These are phyloP conservation scores for Grigorovia yakushimaensis DNA, from an alignment of 805 yeast species.

Conservation along the genomic window DNA sequence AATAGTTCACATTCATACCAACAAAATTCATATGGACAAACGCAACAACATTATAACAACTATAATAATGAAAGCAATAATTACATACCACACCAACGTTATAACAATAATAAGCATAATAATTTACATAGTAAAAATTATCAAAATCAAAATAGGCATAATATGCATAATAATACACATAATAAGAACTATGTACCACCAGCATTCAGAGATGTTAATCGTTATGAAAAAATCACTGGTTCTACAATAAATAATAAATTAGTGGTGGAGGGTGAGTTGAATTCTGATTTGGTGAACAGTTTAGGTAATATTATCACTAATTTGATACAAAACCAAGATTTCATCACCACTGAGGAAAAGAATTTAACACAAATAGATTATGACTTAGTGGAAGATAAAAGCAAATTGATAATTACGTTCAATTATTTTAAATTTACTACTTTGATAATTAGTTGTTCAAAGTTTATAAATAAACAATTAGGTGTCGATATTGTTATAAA, in stretches of 20 bases:
- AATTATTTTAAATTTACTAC: constrained; percentile 13
- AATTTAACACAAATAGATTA: background rate
- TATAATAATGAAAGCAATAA: background rate
- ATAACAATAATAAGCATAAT: background rate
- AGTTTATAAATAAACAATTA: constrained; percentile 14
- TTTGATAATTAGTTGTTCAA: constrained; percentile 15
- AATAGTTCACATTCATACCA: background rate
- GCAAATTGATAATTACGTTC: constrained; percentile 10
- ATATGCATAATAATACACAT: background rate
- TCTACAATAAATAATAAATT: constrained; percentile 6
- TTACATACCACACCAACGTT: background rate
- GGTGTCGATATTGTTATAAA: background rate
- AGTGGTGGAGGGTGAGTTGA: constrained; percentile 4
- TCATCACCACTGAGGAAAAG: background rate
- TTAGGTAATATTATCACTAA: background rate
- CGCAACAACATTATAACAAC: background rate
- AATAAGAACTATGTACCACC: constrained; percentile 3
- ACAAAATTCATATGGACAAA: background rate
- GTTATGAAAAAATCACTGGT: constrained; percentile 7
- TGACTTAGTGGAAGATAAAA: background rate
- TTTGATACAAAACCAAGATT: background rate
- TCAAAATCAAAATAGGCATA: background rate
- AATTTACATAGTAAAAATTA: background rate
- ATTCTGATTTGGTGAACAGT: background rate
- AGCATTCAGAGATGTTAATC: constrained; percentile 4